Percentiles rank a stretch among this genome's conserved stretches.
phyloP scores from a whole-genome alignment of 1,284 basidiomycete genomes.

The Cutaneotrichosporon sp. region DNA sequence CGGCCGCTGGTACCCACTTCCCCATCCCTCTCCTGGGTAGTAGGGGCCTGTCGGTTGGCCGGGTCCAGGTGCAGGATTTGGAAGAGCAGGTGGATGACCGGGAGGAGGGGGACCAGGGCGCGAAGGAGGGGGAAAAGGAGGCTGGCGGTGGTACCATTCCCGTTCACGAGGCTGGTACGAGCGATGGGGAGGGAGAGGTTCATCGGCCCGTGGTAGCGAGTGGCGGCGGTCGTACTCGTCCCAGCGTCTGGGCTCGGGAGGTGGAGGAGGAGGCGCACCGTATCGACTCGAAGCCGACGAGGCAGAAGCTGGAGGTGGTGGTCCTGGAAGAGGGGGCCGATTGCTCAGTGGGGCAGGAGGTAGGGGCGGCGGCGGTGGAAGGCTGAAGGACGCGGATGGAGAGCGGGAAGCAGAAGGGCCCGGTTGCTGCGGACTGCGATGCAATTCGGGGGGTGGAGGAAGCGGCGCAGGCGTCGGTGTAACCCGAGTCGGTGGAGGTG shows the following conservation, averaged over 20 bases:
- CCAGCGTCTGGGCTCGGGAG: not conserved
- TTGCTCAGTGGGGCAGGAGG: not conserved
- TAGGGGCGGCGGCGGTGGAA: not conserved
- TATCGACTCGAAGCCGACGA: not conserved
- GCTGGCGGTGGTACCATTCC: not conserved
- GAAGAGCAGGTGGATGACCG: not conserved
- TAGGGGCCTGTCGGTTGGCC: not conserved
- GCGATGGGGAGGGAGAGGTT: not conserved
- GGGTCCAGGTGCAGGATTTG: not conserved
- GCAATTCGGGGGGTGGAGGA: not conserved
- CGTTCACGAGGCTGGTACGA: not conserved
- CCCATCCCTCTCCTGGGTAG: slow-evolving; percentile 4
- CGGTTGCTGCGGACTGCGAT: not conserved
- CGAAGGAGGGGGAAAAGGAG: not conserved
- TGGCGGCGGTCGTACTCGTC: slow-evolving; percentile 4
- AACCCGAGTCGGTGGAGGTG: not conserved
- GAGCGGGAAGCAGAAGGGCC: not conserved
- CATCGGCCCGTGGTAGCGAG: slow-evolving; percentile 4
- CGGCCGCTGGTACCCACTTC: not conserved
- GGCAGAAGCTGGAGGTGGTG: not conserved
- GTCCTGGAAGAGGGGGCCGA: not conserved
- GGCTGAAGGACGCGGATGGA: not conserved
- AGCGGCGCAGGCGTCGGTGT: not conserved
- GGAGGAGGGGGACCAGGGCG: not conserved
- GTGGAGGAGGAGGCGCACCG: not conserved